These are phyloP conservation scores for Penicillium lagena DNA, from an alignment of 495 filamentous ascomycete species.

Conservation along the genomic window DNA sequence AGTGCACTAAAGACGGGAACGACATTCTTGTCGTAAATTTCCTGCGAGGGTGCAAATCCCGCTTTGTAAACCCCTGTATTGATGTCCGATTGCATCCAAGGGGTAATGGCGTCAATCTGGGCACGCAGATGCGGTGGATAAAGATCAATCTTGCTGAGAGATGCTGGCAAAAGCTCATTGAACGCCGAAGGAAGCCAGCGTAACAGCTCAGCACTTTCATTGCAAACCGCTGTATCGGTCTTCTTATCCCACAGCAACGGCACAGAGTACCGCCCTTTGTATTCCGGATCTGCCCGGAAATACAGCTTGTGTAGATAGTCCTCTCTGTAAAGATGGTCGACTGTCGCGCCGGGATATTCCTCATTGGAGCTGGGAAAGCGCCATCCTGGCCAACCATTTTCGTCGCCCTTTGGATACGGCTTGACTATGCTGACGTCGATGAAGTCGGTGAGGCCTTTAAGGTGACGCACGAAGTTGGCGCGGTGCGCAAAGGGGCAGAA, in stretches of 20 bases:
- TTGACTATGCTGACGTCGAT: constrained; percentile 67
- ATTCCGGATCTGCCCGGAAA: constrained; percentile 43
- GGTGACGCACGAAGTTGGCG: constrained; percentile 49
- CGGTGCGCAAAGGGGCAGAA: constrained; percentile 63
- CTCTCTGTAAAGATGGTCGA: constrained; percentile 44
- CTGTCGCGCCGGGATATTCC: constrained; percentile 45
- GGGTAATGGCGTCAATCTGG: constrained; percentile 36
- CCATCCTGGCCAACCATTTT: constrained; percentile 46
- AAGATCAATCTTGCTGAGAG: constrained; percentile 27
- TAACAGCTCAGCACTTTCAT: constrained; percentile 48
- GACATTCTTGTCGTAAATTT: constrained; percentile 38
- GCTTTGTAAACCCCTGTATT: constrained; percentile 51
- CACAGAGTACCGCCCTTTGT: constrained; percentile 49
- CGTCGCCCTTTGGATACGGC: constrained; percentile 56
- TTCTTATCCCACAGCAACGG: constrained; percentile 53
- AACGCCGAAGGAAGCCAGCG: constrained; percentile 45
- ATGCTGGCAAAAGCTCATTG: constrained; percentile 27
- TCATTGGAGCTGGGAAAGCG: constrained; percentile 38
- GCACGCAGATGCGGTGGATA: constrained; percentile 36
- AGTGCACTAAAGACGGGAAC: constrained; percentile 42
- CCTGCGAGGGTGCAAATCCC: constrained; percentile 44
- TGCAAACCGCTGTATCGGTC: constrained; percentile 40
- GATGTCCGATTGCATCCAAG: constrained; percentile 40
- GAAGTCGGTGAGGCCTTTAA: constrained; percentile 71
- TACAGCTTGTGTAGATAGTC: constrained; percentile 47